phyloP scores from a whole-genome alignment of 2,329 filamentous ascomycete genomes.

The Domatiomyces catenatus region DNA sequence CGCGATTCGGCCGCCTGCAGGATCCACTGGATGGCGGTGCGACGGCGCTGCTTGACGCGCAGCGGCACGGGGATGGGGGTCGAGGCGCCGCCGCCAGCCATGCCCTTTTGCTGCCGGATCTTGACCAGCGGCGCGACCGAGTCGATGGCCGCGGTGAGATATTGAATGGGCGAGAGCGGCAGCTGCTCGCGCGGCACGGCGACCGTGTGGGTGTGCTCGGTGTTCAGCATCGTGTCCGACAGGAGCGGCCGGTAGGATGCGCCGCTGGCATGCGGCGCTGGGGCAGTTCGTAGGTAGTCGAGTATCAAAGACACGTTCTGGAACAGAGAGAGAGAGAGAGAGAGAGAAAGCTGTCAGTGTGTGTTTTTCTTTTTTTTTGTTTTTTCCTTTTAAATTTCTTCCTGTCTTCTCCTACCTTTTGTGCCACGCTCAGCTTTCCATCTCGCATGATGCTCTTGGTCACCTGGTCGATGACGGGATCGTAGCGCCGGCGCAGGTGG shows the following conservation, averaged over 20 bases:
- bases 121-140: slow-evolving; percentile 79
- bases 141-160: slow-evolving; percentile 81
- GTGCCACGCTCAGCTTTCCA: slow-evolving; percentile 79
- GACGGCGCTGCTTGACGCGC: slow-evolving; percentile 55
- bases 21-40: slow-evolving; percentile 77
- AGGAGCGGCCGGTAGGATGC: slow-evolving; percentile 32
- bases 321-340: background rate
- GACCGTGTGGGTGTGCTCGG: slow-evolving; percentile 34
- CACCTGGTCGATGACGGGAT: slow-evolving; percentile 70
- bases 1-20: slow-evolving; percentile 68
- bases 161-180: slow-evolving; percentile 75
- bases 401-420: slow-evolving; percentile 68
- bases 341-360: too few relatives aligned
- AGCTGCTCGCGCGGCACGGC: slow-evolving; percentile 64
- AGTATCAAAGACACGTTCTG: slow-evolving; percentile 78
- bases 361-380: too few relatives aligned
- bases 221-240: slow-evolving; percentile 2
- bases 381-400: too few relatives aligned
- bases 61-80: slow-evolving; percentile 73
- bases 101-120: slow-evolving; percentile 58
- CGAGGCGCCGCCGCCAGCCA: slow-evolving; percentile 70
- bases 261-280: slow-evolving; percentile 61
- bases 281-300: slow-evolving; percentile 65
- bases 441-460: slow-evolving; percentile 83
- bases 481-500: slow-evolving; percentile 67